These are phyloP conservation scores for Nadsonia commutata DNA, from an alignment of 1,139 yeast species.

Conservation along the genomic window DNA sequence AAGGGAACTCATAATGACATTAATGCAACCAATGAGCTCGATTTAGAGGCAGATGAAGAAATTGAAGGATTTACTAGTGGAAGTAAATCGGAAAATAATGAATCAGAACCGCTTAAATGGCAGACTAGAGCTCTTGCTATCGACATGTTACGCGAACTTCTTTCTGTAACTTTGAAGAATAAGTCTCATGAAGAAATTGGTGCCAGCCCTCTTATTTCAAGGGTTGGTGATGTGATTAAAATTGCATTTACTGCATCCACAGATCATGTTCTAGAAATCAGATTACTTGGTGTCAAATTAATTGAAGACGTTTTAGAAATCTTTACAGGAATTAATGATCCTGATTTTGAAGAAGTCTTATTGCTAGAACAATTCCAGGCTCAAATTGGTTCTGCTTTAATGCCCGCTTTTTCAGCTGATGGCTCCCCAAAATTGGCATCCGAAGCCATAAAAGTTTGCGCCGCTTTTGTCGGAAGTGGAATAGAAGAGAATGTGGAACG, in stretches of 20 bases:
- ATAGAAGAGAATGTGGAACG: conserved; percentile 34
- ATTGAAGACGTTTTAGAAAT: conserved; percentile 29
- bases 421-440: conserved; percentile 64
- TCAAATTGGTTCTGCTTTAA: conserved; percentile 75
- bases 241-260: conserved; percentile 80
- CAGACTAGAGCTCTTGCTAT: conserved; percentile 50
- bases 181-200: conserved; percentile 24
- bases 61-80: conserved; percentile 29
- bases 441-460: conserved; percentile 65
- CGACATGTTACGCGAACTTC: conserved; percentile 38
- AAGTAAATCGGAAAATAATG: conserved; percentile 14
- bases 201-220: conserved; percentile 27
- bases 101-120: conserved; percentile 53
- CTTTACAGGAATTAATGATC: conserved; percentile 45
- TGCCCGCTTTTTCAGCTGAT: conserved; percentile 73
- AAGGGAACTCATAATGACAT: conserved; percentile 9
- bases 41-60: conserved; percentile 27
- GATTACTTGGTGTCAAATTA: conserved; percentile 51
- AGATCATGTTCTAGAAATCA: conserved; percentile 45
- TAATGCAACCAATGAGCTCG: conserved; percentile 24
- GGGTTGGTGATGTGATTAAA: conserved; percentile 58
- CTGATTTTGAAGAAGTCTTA: conserved; percentile 56
- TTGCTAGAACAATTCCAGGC: conserved; percentile 89
- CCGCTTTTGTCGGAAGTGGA: conserved; percentile 53
- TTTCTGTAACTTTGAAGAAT: conserved; percentile 31